phyloP scores from a whole-genome alignment of 1,284 basidiomycete species.

The Moesziomyces sp. region DNA sequence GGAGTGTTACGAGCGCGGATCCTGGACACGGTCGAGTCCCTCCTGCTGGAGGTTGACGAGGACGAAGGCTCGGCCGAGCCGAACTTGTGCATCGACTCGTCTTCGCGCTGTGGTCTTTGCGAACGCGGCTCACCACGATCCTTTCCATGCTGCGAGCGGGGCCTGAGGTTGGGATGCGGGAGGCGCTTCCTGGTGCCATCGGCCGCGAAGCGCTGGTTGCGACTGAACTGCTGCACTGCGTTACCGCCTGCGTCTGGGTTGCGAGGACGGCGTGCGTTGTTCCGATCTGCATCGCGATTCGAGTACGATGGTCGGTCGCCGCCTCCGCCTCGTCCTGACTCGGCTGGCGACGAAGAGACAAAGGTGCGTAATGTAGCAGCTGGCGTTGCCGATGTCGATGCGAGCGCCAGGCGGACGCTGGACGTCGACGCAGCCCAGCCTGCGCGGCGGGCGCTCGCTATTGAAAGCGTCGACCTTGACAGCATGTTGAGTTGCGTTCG shows the following conservation, averaged over 20 bases:
- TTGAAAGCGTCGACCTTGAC: slow-evolving; percentile 18
- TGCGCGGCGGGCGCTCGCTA: slow-evolving; percentile 17
- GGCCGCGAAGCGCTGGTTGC: slow-evolving; percentile 34
- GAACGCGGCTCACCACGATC: slow-evolving; percentile 1
- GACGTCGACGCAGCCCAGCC: slow-evolving; percentile 8
- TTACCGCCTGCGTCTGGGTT: slow-evolving; percentile 14
- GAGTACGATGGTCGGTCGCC: neutral
- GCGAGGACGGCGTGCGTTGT: slow-evolving; percentile 12
- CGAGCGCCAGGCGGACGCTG: neutral
- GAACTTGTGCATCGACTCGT: slow-evolving; percentile 34
- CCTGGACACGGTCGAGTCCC: slow-evolving; percentile 19
- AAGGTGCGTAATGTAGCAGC: slow-evolving; percentile 8
- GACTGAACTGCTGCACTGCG: slow-evolving; percentile 27
- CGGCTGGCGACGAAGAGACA: slow-evolving; percentile 4
- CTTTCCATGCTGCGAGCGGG: slow-evolving; percentile 7
- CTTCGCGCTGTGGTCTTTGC: slow-evolving; percentile 1
- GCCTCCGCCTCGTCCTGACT: slow-evolving; percentile 13
- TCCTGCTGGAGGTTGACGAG: slow-evolving; percentile 7
- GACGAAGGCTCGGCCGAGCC: slow-evolving; percentile 6
- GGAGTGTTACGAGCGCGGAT: slow-evolving; percentile 18
- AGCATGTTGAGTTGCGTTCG: slow-evolving; percentile 10
- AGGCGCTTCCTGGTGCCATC: slow-evolving; percentile 38
- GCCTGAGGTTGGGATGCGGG: slow-evolving; percentile 32
- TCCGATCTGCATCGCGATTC: slow-evolving; percentile 15
- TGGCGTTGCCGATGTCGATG: slow-evolving; percentile 4